Base-by-base conservation (phyloP, 352 stramenopile genomes). In the Phytophthora cryptogea region DNA sequence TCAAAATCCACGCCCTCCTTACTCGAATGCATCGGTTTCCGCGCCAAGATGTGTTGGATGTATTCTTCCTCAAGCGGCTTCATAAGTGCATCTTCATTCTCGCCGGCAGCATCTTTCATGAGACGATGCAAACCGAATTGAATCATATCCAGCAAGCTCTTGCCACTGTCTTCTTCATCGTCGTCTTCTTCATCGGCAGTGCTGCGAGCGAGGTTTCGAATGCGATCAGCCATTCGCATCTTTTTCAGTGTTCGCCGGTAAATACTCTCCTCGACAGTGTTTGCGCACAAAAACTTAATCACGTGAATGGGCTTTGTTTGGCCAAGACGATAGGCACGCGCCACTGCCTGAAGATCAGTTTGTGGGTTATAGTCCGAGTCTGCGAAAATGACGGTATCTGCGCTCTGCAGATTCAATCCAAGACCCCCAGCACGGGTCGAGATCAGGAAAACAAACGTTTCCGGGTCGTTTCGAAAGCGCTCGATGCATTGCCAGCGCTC, bases 361-460 rank as follows among this genome's bases (percentile, higher is more conserved):
- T 91, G 79, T 5, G 83, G 83, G 33, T 93, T 93, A 65, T 86
- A 93, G 59, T 93, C 83, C 20, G 83, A 89, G 47, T 93, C 81
- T 3, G 74, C 74, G 41, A 93, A 91, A 54, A 93, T 88, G 27
- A 93, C 81, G 2, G 81, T 91, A 62, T 93, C 83, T n/a, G 84
- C 84, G n/a, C 78, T 83, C 41, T 92, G 78, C 5, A 92, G 59
- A 49, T 93, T 92, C 20, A 93, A 47, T 6, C 82, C 82, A 5
- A 93, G 67, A 35, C 80, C 82, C 14, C 84, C 84, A 14, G 78
- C 80, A n/a, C 82, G 72, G 8, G 84, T 92, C 42, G 80, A 90
- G 54, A 93, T 84, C 20, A 92, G 49, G 46, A 93, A 93, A 1
- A 90, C 74, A 66, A 98, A 98, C 17, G 96, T 94, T 32, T 88